Evolutionary conservation across 257 asterid species (phyloP).

Genomic region (Ajuga chamaepitys): DNA sequence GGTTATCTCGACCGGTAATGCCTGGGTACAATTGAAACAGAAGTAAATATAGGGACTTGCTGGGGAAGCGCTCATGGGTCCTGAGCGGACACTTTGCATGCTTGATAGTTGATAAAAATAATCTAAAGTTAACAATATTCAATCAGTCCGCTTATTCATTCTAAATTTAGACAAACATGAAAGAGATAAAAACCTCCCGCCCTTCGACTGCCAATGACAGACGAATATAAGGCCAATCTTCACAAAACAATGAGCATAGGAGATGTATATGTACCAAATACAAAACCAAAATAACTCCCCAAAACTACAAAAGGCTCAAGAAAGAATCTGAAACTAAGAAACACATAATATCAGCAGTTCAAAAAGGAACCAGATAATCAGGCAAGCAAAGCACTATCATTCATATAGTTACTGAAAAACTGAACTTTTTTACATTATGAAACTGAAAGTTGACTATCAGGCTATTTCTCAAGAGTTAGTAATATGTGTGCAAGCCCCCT

Average conservation of each 20-base stretch:
- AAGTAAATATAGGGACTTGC: constrained; percentile 14
- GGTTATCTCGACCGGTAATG: constrained; percentile 85
- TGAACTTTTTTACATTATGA: background rate
- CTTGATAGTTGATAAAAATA: constrained; percentile 5
- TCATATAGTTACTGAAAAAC: background rate
- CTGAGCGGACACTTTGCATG: constrained; percentile 1
- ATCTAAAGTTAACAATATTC: background rate
- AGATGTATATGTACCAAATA: background rate
- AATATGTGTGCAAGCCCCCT: background rate
- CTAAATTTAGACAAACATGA: background rate
- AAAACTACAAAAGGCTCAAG: background rate
- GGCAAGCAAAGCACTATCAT: constrained; percentile 2
- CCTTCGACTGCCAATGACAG: background rate
- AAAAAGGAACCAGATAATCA: background rate
- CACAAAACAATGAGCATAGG: background rate
- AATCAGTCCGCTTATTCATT: background rate
- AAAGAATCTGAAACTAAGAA: background rate
- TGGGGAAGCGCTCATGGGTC: background rate
- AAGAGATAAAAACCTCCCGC: constrained; percentile 1
- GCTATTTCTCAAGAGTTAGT: background rate
- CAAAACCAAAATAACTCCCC: background rate
- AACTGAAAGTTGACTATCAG: background rate
- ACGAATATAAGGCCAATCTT: background rate
- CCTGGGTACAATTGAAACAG: constrained; percentile 37
- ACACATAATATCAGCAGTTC: constrained; percentile 5